Base-by-base conservation (phyloP, 2,329 filamentous ascomycete species). In the Dactylellina cionopaga region DNA sequence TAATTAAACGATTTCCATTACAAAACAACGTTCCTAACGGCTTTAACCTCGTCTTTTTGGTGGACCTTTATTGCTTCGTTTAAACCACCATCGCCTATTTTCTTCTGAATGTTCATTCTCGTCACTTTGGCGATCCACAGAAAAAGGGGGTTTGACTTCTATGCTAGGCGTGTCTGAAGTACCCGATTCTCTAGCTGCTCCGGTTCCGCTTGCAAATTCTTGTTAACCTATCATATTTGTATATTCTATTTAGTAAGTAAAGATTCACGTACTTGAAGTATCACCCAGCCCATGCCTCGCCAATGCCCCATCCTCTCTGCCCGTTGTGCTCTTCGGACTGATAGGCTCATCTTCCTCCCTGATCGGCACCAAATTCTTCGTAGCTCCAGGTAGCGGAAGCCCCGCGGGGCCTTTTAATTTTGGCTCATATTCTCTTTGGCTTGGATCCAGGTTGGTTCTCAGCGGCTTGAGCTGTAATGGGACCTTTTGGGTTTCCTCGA, bases 391-490 rank as follows among this genome's bases (percentile, higher is more conserved):
- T 4, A 33, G 24, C n/a, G 41, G 41, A 2, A 65, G 24, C 2
- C 60, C 60, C 27, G 39, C 60, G 5, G 60, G 60, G 9, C 51
- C 60, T 49, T 17, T 56, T n/a, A 37, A 29, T 25, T 24, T 39
- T 9, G 31, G 39, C 17, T n/a, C n/a, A n/a, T n/a, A n/a, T n/a
- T n/a, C n/a, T n/a, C n/a, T n/a, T n/a, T 17, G 49, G 29, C 27
- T 52, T 11, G 39, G 19, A 15, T 13, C 24, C 19, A 31, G 22
- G 15, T 25, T 33, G 10, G 35, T 55, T 46, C 15, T 33, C 22
- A 37, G 44, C 44, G 22, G 35, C 24, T 52, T 43, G 33, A 43
- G 43, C 15, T 25, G 19, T 15, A 41, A 17, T 41, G 31, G 49
- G 19, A 25, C 35, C 29, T 41, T 24, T 3, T 11, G 7, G 22